A percentile compares a stretch with the other conserved stretches of the same genome.
phyloP scores from a whole-genome alignment of 2,329 filamentous ascomycete genomes.

The Aspergillus pseudoterreus region DNA sequence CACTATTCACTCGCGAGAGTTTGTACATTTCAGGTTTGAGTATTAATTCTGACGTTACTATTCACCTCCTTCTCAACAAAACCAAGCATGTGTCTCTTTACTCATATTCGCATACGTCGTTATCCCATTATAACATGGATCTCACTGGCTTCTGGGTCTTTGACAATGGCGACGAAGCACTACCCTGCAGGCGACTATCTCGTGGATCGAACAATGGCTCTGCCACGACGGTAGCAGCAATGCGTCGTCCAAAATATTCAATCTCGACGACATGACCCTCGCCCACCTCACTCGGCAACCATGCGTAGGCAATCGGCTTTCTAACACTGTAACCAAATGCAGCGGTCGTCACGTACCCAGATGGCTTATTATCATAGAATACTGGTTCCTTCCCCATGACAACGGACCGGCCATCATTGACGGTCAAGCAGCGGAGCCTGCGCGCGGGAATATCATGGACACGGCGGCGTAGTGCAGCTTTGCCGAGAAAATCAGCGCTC shows the following conservation, averaged over 20 bases:
- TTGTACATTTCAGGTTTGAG: too few species aligned
- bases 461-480: constrained; percentile 45
- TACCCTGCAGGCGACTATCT: constrained; percentile 32
- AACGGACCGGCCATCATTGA: constrained; percentile 56
- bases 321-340: constrained; percentile 59
- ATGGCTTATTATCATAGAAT: constrained; percentile 44
- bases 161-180: constrained; percentile 4
- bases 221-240: constrained; percentile 51
- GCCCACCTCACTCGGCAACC: constrained; percentile 47
- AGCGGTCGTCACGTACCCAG: constrained; percentile 59
- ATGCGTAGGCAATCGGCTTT: constrained; percentile 59
- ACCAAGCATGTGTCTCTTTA: too few species aligned
- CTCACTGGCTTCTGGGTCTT: neutral
- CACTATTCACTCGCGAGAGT: too few species aligned
- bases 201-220: constrained; percentile 50
- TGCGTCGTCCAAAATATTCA: constrained; percentile 57
- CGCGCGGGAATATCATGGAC: constrained; percentile 38
- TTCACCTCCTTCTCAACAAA: too few species aligned
- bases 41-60: too few species aligned
- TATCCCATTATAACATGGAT: neutral
- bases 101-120: too few species aligned
- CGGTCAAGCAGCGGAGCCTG: constrained; percentile 46
- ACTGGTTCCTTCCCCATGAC: constrained; percentile 62
- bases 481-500: constrained; percentile 47
- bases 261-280: constrained; percentile 55